phyloP scores from a whole-genome alignment of 2,329 filamentous ascomycete genomes.

The Orbilia javanica region DNA sequence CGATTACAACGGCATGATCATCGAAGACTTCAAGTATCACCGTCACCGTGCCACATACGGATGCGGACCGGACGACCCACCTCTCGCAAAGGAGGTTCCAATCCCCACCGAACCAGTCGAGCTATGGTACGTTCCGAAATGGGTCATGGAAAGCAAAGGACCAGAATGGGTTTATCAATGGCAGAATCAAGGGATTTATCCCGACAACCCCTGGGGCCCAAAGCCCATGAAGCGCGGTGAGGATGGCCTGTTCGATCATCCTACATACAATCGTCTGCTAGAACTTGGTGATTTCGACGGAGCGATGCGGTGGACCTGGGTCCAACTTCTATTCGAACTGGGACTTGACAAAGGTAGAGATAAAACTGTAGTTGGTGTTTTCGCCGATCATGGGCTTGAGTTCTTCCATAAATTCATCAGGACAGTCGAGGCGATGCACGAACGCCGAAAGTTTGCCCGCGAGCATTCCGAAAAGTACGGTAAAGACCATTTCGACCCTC shows the following conservation, averaged over 20 bases:
- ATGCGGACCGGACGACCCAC: slow-evolving; percentile 6
- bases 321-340: neutral
- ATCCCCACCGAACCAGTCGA: neutral
- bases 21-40: neutral
- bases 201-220: neutral
- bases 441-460: neutral
- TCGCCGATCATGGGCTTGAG: neutral
- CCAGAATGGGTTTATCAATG: slow-evolving; percentile 17
- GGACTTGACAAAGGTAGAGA: neutral
- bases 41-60: neutral
- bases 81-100: neutral
- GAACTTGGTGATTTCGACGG: neutral
- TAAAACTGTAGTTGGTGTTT: neutral
- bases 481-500: neutral
- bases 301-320: neutral
- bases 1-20: neutral
- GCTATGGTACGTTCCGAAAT: neutral
- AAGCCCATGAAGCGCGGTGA: neutral
- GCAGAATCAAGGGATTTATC: slow-evolving; percentile 14
- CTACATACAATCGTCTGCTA: neutral
- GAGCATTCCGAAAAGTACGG: neutral
- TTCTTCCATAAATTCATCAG: neutral
- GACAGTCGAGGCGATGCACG: neutral
- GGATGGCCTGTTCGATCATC: neutral
- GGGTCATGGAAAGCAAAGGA: slow-evolving; percentile 8